A percentile compares a stretch with the other conserved stretches of the same genome.
phyloP scores from a whole-genome alignment of 2,329 filamentous ascomycete species.

The Verticillium dahliae region DNA sequence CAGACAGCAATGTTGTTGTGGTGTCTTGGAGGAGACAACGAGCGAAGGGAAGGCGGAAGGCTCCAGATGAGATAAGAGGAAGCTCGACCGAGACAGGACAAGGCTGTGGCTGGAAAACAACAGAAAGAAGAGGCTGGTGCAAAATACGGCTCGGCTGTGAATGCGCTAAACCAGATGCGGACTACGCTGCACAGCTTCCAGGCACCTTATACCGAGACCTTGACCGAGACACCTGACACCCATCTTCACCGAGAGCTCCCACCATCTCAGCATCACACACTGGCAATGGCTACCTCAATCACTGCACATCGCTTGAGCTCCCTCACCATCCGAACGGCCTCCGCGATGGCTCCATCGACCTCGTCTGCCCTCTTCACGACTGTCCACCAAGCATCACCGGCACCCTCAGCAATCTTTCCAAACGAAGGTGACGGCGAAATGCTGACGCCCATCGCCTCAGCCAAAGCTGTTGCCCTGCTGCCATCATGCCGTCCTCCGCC shows the following conservation, averaged over 20 bases:
- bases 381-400: slow-evolving; percentile 13
- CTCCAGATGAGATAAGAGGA: background rate
- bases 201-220: background rate
- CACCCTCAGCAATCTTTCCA: slow-evolving; percentile 15
- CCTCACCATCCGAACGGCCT: slow-evolving; percentile 10
- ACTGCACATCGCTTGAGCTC: slow-evolving; percentile 12
- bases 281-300: slow-evolving; percentile 11
- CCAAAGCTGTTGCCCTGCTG: slow-evolving; percentile 3
- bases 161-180: background rate
- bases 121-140: background rate
- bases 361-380: slow-evolving; percentile 7
- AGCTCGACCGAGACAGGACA: background rate
- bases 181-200: background rate
- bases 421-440: slow-evolving; percentile 12
- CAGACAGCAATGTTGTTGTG: background rate
- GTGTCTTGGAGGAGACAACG: background rate
- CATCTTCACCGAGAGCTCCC: background rate
- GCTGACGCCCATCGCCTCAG: slow-evolving; percentile 9
- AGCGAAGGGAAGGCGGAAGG: background rate
- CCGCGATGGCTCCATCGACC: slow-evolving; percentile 8
- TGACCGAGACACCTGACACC: background rate
- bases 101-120: background rate
- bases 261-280: slow-evolving; percentile 2
- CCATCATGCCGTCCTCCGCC: background rate
- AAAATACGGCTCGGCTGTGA: background rate